Base-by-base conservation (phyloP, 2,329 filamentous ascomycete genomes). In the Fusarium odoratissimum region DNA sequence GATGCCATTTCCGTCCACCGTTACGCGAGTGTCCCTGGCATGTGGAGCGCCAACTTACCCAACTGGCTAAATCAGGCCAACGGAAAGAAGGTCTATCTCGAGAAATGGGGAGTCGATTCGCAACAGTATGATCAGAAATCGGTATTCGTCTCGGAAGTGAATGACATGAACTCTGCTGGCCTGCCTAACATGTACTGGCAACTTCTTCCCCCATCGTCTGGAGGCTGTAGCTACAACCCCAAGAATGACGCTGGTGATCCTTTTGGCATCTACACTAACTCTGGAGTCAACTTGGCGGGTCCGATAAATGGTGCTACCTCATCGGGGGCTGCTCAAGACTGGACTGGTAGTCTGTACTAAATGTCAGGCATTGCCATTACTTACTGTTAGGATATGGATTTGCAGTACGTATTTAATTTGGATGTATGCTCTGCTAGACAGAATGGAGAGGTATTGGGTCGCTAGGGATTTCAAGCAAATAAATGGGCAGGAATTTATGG, bases 351-450 rank as follows among this genome's bases (percentile, higher is more conserved):
- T 31, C 12, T 56, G 6, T 44, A 56, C n/a, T 56, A 33, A 19
- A 31, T 4, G 12, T 5, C 17, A 11, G 17, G 11, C 19, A 4
- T 45, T 28, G 5, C 19, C 7, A n/a, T 19, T n/a, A n/a, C 3
- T 33, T 11, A 8, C 6, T 1, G 8, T 19, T 13, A 8, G n/a
- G 21, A 19, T 33, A 16, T 23, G 30, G 16, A 19, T 31, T 17
- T 19, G 14, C 11, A 9, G 14, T 3, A 10, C 3, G 5, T 5
- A 13, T 9, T 19, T 7, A 6, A 31, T 2, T 5, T 5, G 3
- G 2, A 13, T 5, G 0, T 16, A 7, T 13, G 11, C 8, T 19
- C 8, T 23, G 6, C 21, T 23, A 10, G 11, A 6, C 1, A 7
- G 3, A 14, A 6, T 23, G 16, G 3, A 19, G 16, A 10, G 11